Evolutionary conservation across 139 green algal species (phyloP), one percentile per base, ranked within the genome.

Genomic region (Astrephomene gubernaculifera): DNA sequence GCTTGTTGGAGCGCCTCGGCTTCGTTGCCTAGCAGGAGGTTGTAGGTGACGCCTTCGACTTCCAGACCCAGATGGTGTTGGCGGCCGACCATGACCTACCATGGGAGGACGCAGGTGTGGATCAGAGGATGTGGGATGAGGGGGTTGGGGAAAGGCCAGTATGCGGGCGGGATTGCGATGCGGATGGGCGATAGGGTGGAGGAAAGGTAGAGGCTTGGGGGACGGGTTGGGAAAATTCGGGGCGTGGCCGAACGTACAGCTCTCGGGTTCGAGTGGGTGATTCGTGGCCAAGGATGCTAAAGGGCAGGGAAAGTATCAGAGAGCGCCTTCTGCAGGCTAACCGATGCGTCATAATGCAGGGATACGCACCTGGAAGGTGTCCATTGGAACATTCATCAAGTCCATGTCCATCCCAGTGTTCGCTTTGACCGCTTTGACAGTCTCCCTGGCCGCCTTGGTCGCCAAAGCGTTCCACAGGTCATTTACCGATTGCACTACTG

Each of bases 51-150:
- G 45, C 79, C 79, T 1, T 85, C 79, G 33, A 85, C 45, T 44
- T 85, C 79, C 27, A 85, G 17, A 6, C 57, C 79, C 17, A 85
- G 64, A 5, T 76, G 44, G 64, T 85, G 79, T 64, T 75, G 79
- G 4, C 79, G 63, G 3, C 79, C 79, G 2, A 85, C 79, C 17
- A 85, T 21, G 5, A 85, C 43, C 78, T 84, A n/a, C n/a, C n/a
- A n/a, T n/a, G n/a, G n/a, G 78, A 52, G 57, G 57, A 17, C 17
- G 57, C 57, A 65, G 49, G 49, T 29, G n/a, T 8, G 63, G n/a
- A 1, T 39, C 9, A 7, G 21, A 70, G 63, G n/a, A 22, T 39
- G n/a, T 70, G 29, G 31, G 63, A 12, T 41, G 57, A 22, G 17
- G 57, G 61, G 5, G 33, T 14, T 44, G 65, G 33, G 8, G 35